Base-by-base conservation (phyloP, 495 filamentous ascomycete genomes). In the Xylaria bambusicola region DNA sequence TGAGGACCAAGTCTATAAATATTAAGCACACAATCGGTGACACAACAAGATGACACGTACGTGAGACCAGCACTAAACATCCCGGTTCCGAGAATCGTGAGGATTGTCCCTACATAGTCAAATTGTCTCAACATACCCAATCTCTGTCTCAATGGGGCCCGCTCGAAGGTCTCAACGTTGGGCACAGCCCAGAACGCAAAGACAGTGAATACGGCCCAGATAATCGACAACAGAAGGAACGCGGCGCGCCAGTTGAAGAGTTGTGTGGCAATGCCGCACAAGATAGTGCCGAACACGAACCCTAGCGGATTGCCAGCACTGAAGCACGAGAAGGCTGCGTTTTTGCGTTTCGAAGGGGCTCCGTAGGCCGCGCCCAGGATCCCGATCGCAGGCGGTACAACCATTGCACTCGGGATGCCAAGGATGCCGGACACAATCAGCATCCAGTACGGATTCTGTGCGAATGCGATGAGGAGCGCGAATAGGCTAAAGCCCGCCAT, bases 301-400 rank as follows among this genome's bases (percentile, higher is more conserved):
- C 87, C 88, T 6, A 90, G 69, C 15, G 88, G 87, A 56, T 91
- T 91, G 0, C 88, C 88, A 1, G 86, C 84, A 45, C 81, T 84
- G 64, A 89, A 90, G 60, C 84, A 87, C 0, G 85, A 86, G 68
- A 91, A 90, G 4, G 84, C 87, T 20, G 79, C 71, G 63, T 91
- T 91, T 76, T 89, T 88, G 15, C 88, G 73, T 64, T 82, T 82
- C 7, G 81, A 83, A 0, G 86, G 86, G 50, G 75, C 74, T 10
- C 76, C 71, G 61, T 91, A 91, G 1, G 83, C 80, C 0, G 81
- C 81, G 3, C 86, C 87, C 12, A 91, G 7, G 24, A 86, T 82
- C 0, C 87, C 88, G 29, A 88, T 82, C 0, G 86, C 86, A 0
- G 88, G 84, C 10, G 87, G 86, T 1, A 89, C 84, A 8, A 85